Evolutionary conservation across 768 basidiomycete species (phyloP).

Genomic region (Xerocomus brunneocitrinus): DNA sequence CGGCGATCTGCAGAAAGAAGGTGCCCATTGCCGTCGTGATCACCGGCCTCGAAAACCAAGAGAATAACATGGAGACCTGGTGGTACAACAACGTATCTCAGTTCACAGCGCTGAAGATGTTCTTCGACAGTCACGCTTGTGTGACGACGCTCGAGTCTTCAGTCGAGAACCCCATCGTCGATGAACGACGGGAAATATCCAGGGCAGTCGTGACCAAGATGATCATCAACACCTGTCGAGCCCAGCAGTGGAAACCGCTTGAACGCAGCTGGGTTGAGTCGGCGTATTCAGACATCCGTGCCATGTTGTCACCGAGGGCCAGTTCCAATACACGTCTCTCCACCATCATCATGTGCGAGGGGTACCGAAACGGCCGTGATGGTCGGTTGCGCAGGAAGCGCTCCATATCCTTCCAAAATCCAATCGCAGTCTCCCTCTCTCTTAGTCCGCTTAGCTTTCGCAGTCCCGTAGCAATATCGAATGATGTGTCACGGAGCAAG

Average conservation of each 20-base stretch:
- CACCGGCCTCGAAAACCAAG: conserved; percentile 40
- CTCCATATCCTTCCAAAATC: conserved; percentile 22
- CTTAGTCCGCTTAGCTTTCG: conserved; percentile 16
- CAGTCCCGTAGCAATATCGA: conserved; percentile 20
- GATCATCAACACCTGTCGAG: conserved; percentile 17
- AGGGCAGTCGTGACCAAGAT: conserved; percentile 17
- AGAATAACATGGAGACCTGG: conserved; percentile 32
- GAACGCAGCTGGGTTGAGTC: conserved; percentile 27
- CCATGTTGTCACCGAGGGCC: conserved; percentile 18
- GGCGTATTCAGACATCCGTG: conserved; percentile 23
- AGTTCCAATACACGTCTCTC: conserved; percentile 2
- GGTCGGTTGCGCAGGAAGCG: conserved; percentile 10
- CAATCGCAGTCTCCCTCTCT: conserved; percentile 15
- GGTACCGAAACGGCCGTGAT: not conserved
- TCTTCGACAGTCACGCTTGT: conserved; percentile 29
- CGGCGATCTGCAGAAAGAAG: conserved; percentile 36
- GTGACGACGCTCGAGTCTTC: conserved; percentile 28
- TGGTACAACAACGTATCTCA: conserved; percentile 24
- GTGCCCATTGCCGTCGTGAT: conserved; percentile 39
- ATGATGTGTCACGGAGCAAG: conserved; percentile 4
- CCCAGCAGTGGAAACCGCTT: conserved; percentile 25
- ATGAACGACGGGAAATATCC: conserved; percentile 24
- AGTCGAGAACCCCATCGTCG: conserved; percentile 7
- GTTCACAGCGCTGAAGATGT: conserved; percentile 25
- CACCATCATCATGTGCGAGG: conserved; percentile 26